These are phyloP conservation scores for Tricharina praecox DNA, from an alignment of 495 filamentous ascomycete genomes.

Conservation along the genomic window DNA sequence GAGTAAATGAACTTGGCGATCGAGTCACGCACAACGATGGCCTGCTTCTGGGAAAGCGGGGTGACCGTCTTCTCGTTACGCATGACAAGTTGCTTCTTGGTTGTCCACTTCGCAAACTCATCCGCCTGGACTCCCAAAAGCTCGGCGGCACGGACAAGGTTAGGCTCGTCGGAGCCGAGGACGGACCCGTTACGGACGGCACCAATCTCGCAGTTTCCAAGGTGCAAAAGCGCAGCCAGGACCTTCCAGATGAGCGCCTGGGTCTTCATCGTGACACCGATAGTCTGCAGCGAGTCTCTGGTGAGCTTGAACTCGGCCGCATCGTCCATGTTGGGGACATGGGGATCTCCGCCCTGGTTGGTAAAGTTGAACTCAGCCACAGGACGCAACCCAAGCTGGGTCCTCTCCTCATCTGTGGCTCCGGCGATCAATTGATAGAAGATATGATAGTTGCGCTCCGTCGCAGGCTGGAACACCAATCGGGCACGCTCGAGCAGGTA, in stretches of 20 bases:
- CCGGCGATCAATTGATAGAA: conserved; percentile 98
- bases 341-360: conserved; percentile 82
- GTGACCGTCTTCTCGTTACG: conserved; percentile 96
- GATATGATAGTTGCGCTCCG: conserved; percentile 97
- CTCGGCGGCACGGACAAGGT: conserved; percentile 61
- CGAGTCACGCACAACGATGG: conserved; percentile 85
- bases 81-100: conserved; percentile 96
- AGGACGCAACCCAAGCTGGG: conserved; percentile 56
- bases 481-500: conserved; percentile 91
- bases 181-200: conserved; percentile 76
- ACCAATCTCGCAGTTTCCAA: conserved; percentile 90
- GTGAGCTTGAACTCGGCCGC: conserved; percentile 82
- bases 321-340: conserved; percentile 91
- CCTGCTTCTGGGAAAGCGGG: conserved; percentile 85
- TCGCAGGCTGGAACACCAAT: conserved; percentile 93
- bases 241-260: conserved; percentile 82
- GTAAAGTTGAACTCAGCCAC: conserved; percentile 89
- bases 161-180: conserved; percentile 62
- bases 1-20: conserved; percentile 99
- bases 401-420: conserved; percentile 65
- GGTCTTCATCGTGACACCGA: conserved; percentile 57
- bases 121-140: conserved; percentile 74
- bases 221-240: conserved; percentile 78
- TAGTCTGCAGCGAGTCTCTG: conserved; percentile 65
- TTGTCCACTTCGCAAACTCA: conserved; percentile 96